These are phyloP conservation scores for Alisma plantagoaquatica DNA, from an alignment of 106 monocot species.

Conservation along the genomic window DNA sequence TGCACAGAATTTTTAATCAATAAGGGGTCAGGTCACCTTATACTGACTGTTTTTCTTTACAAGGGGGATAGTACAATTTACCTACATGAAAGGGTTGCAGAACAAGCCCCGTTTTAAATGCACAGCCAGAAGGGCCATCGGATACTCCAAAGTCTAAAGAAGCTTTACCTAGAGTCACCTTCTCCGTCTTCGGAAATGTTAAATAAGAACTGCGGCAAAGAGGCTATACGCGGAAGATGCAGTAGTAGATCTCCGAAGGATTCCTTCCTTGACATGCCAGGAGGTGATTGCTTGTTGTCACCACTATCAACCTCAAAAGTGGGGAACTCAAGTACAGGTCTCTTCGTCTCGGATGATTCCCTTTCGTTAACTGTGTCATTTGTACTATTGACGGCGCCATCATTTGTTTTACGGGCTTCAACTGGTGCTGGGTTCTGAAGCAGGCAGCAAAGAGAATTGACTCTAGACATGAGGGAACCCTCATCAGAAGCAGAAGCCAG, in stretches of 20 bases:
- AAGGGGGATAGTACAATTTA: no score
- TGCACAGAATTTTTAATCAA: no score
- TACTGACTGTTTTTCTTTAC: no score
- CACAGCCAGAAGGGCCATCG: no score
- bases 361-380: background rate
- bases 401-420: conserved; percentile 17
- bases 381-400: background rate
- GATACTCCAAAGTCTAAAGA: no score
- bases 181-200: conserved; percentile 17
- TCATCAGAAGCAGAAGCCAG: conserved; percentile 42
- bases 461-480: conserved; percentile 55
- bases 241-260: conserved; percentile 19
- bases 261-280: conserved; percentile 20
- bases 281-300: conserved; percentile 3
- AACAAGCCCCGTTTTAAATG: no score
- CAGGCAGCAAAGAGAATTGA: conserved; percentile 71
- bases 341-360: background rate
- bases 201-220: conserved; percentile 16
- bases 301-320: background rate
- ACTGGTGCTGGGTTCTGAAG: conserved; percentile 30
- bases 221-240: conserved; percentile 21
- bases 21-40: no score
- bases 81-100: no score
- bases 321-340: background rate
- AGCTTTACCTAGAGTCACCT: conserved; percentile 12